Percentiles rank a stretch among this genome's conserved stretches.
Conservation (phyloP, 1,284 basidiomycete species). For the Irpex lacteus region DNA sequence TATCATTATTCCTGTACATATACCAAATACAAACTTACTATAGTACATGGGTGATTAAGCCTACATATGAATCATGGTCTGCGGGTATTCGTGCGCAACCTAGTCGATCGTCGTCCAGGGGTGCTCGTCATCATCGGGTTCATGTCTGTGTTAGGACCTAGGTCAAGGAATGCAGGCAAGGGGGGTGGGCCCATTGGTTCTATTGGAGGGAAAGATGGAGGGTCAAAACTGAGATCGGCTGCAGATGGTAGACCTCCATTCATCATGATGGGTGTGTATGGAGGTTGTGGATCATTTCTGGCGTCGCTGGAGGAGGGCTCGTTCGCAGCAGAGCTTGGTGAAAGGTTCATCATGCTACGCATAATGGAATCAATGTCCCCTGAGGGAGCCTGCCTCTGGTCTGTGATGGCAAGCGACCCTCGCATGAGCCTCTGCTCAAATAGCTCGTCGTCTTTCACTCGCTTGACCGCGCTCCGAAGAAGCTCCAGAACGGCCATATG, state of each 20-base stretch:
- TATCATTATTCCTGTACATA: neutral
- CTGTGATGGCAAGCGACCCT: conserved; percentile 45
- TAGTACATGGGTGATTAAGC: neutral
- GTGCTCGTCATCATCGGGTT: neutral
- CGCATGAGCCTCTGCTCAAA: conserved; percentile 60
- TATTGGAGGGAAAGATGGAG: neutral
- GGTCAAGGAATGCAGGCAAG: neutral
- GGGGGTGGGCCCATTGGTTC: neutral
- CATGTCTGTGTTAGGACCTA: neutral
- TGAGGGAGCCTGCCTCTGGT: conserved; percentile 50
- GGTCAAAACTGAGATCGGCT: neutral
- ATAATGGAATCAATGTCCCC: conserved; percentile 61
- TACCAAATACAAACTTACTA: neutral
- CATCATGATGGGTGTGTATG: neutral
- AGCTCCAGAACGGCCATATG: conserved; percentile 47
- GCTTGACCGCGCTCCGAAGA: conserved; percentile 48
- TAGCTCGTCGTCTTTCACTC: conserved; percentile 63
- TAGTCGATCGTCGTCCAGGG: neutral
- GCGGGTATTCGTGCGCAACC: neutral
- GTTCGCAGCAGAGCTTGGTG: neutral
- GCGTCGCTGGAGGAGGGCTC: neutral
- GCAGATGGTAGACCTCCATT: neutral
- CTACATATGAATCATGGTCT: neutral
- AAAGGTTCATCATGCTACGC: conserved; percentile 50
- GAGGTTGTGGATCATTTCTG: neutral